These are phyloP conservation scores for Saccharomyces hybrid DNA, from an alignment of 1,139 yeast genomes.

Conservation along the genomic window DNA sequence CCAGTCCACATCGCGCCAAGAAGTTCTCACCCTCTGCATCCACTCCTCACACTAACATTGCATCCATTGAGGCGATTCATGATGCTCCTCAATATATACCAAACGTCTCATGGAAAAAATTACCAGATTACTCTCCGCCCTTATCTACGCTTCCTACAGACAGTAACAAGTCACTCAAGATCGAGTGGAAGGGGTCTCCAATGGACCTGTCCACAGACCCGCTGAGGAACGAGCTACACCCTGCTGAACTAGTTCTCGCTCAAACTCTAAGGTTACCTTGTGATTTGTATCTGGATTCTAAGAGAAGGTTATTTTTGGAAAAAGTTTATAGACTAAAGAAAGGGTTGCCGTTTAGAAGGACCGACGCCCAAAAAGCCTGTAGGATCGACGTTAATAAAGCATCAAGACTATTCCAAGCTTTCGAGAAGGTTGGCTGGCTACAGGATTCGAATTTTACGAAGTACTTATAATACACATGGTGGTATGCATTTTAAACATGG, in stretches of 20 bases:
- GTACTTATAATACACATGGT: constrained; percentile 29
- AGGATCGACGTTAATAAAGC: constrained; percentile 97
- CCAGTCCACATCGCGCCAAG: constrained; percentile 7
- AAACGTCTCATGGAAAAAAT: constrained; percentile 48
- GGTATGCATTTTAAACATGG: constrained; percentile 14
- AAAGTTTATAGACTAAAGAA: constrained; percentile 70
- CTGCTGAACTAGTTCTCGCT: constrained; percentile 82
- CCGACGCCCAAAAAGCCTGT: constrained; percentile 97
- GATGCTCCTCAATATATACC: constrained; percentile 19
- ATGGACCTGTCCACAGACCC: constrained; percentile 85
- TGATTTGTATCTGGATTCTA: constrained; percentile 82
- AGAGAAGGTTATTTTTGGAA: constrained; percentile 81
- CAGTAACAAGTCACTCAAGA: constrained; percentile 62
- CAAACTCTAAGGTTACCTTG: constrained; percentile 81
- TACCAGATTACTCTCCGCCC: constrained; percentile 76
- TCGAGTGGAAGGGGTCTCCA: constrained; percentile 98
- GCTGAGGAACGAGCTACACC: constrained; percentile 62
- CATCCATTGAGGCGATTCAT: constrained; percentile 4
- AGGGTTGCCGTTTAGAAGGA: constrained; percentile 84
- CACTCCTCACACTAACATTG: constrained; percentile 3
- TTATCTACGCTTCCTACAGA: constrained; percentile 54
- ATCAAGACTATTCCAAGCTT: constrained; percentile 83
- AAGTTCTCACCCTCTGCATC: constrained; percentile 5
- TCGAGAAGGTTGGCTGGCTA: constrained; percentile 93
- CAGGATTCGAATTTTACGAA: constrained; percentile 64